Percentiles rank a stretch among this genome's conserved stretches.
Evolutionary conservation across 2,329 filamentous ascomycete species (phyloP).

Genomic region (Aspergillus tubingensis): DNA sequence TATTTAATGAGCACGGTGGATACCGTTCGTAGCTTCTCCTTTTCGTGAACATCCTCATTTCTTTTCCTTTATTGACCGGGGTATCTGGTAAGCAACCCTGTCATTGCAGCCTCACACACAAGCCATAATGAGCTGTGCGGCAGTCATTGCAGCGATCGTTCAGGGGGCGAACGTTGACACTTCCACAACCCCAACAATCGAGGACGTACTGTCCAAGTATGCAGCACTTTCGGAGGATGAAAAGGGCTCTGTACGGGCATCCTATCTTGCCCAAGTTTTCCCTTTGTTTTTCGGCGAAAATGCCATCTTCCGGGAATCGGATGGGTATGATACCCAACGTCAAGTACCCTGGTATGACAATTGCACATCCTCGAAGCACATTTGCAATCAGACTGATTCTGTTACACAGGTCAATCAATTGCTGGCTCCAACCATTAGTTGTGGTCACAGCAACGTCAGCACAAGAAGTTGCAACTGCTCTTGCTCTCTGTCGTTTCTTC

Average conservation of each 20-base stretch:
- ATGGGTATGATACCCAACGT: not conserved
- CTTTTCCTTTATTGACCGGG: not conserved
- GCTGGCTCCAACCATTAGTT: constrained; percentile 14
- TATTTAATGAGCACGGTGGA: not conserved
- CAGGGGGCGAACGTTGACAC: not conserved
- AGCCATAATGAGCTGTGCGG: not conserved
- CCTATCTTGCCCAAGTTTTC: not conserved
- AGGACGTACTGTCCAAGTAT: not conserved
- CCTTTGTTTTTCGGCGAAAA: not conserved
- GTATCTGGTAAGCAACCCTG: not conserved
- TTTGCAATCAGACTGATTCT: not conserved
- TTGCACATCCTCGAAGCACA: not conserved
- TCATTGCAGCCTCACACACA: not conserved
- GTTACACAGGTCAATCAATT: constrained; percentile 7
- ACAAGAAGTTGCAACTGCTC: constrained; percentile 2
- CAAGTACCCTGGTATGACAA: not conserved
- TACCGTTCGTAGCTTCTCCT: not conserved
- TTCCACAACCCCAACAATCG: not conserved
- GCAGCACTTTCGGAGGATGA: not conserved
- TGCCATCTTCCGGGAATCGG: not conserved
- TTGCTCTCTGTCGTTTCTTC: constrained; percentile 9
- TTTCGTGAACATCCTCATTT: not conserved
- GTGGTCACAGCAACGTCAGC: constrained; percentile 6
- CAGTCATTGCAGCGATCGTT: not conserved
- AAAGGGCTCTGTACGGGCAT: not conserved